phyloP scores from a whole-genome alignment of 192 early-diverging fungal species.

The Umbelopsis ramanniana region DNA sequence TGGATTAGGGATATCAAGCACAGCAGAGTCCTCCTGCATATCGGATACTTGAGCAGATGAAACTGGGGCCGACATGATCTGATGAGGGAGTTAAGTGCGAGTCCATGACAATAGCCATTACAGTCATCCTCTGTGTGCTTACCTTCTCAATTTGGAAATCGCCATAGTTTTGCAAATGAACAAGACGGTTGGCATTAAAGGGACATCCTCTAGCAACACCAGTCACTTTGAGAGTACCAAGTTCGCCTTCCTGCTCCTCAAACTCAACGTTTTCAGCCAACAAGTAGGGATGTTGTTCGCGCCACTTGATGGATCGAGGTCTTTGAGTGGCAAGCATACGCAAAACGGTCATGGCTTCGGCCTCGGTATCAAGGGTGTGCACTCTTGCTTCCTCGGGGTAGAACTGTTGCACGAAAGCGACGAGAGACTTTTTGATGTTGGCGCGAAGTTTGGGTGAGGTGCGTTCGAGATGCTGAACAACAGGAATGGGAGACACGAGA shows the following conservation, averaged over 20 bases:
- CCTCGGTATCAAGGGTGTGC: slow-evolving; percentile 59
- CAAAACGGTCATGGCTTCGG: slow-evolving; percentile 68
- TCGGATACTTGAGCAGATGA: not conserved
- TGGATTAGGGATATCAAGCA: slow-evolving; percentile 73
- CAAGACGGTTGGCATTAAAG: slow-evolving; percentile 88
- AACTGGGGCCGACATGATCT: slow-evolving; percentile 28
- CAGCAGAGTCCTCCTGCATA: slow-evolving; percentile 43
- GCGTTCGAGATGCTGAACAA: slow-evolving; percentile 73
- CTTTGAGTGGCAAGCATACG: slow-evolving; percentile 79
- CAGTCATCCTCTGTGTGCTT: not conserved
- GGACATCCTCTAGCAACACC: slow-evolving; percentile 86
- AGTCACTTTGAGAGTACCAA: slow-evolving; percentile 76
- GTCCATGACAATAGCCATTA: not conserved
- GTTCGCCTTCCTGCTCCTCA: slow-evolving; percentile 51
- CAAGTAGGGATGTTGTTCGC: slow-evolving; percentile 88
- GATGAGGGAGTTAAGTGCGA: not conserved
- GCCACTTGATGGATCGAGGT: slow-evolving; percentile 83
- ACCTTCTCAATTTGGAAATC: slow-evolving; percentile 91
- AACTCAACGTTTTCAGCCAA: slow-evolving; percentile 79
- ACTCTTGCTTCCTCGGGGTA: slow-evolving; percentile 85
- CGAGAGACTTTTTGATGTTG: slow-evolving; percentile 84
- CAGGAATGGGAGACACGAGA: slow-evolving; percentile 72
- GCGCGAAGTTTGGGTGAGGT: slow-evolving; percentile 66
- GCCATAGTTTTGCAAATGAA: slow-evolving; percentile 92
- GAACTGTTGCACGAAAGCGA: slow-evolving; percentile 83